phyloP scores from a whole-genome alignment of 2,329 filamentous ascomycete genomes.

The Aspergillus uvarum region DNA sequence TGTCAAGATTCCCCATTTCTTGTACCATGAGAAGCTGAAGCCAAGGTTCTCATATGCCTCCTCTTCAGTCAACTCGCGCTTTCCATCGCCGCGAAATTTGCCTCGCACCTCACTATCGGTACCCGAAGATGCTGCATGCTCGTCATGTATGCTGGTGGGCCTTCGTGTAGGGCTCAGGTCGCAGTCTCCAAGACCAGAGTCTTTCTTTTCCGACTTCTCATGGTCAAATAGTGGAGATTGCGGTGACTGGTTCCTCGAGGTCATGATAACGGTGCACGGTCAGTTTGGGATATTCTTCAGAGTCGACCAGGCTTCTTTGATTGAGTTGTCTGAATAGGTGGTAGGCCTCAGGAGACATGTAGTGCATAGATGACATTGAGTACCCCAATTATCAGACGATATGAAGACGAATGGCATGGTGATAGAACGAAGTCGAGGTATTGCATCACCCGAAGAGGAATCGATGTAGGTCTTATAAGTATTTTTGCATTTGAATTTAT shows the following conservation, averaged over 20 bases:
- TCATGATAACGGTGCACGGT: not conserved
- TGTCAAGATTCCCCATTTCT: constrained; percentile 71
- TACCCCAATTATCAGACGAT: not conserved
- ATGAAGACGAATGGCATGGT: too few species aligned
- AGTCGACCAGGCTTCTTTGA: not conserved
- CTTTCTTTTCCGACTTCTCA: constrained; percentile 9
- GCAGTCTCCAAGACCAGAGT: not conserved
- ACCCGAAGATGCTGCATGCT: constrained; percentile 18
- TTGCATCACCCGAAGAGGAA: not conserved
- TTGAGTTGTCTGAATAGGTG: not conserved
- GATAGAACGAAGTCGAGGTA: not conserved
- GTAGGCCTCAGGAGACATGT: too few species aligned
- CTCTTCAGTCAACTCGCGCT: constrained; percentile 47
- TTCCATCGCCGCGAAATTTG: constrained; percentile 22
- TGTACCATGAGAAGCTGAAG: constrained; percentile 55
- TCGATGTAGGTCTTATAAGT: not conserved
- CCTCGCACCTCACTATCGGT: constrained; percentile 13
- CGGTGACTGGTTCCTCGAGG: not conserved
- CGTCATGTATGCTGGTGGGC: constrained; percentile 13
- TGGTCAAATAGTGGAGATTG: not conserved
- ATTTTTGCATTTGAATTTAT: not conserved
- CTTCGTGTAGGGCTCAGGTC: constrained; percentile 10
- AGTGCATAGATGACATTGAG: not conserved
- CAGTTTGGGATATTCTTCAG: too few species aligned
- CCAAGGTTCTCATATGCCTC: constrained; percentile 66